Evolutionary conservation across 73 alveolate species (phyloP).

Genomic region (Paramecium biaurelia): DNA sequence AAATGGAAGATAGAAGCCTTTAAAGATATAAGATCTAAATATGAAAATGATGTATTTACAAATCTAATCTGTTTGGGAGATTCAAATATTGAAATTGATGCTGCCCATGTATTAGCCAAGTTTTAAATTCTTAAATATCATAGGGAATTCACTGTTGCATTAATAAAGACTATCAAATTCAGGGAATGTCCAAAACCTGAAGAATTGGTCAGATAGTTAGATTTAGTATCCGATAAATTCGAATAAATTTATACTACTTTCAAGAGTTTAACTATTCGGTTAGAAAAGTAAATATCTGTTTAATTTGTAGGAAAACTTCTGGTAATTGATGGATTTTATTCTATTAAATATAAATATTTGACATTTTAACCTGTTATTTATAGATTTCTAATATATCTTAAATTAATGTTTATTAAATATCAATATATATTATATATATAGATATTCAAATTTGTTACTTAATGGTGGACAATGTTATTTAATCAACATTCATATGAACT

Average conservation of each 20-base stretch:
- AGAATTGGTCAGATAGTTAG: conserved; percentile 92
- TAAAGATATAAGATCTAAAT: conserved; percentile 80
- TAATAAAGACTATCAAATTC: conserved; percentile 97
- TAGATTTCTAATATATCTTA: background rate
- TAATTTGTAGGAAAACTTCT: background rate
- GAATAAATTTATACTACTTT: conserved; percentile 90
- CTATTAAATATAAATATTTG: background rate
- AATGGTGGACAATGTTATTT: background rate
- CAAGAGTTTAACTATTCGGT: conserved; percentile 93
- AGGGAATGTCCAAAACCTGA: conserved; percentile 97
- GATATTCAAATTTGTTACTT: background rate
- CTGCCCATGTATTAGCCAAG: conserved; percentile 95
- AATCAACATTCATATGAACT: background rate
- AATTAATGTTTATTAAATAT: background rate
- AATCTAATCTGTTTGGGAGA: conserved; percentile 98
- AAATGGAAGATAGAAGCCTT: conserved; percentile 96
- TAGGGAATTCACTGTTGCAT: conserved; percentile 70
- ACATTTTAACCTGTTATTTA: background rate
- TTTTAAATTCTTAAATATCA: conserved; percentile 62
- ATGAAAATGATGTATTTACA: conserved; percentile 84
- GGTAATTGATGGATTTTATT: background rate
- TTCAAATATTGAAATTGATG: conserved; percentile 98
- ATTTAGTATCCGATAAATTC: conserved; percentile 92
- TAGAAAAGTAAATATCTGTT: conserved; percentile 76
- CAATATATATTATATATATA: background rate